Conservation (phyloP, 2,329 filamentous ascomycete genomes). For the Aspergillus awamori region DNA sequence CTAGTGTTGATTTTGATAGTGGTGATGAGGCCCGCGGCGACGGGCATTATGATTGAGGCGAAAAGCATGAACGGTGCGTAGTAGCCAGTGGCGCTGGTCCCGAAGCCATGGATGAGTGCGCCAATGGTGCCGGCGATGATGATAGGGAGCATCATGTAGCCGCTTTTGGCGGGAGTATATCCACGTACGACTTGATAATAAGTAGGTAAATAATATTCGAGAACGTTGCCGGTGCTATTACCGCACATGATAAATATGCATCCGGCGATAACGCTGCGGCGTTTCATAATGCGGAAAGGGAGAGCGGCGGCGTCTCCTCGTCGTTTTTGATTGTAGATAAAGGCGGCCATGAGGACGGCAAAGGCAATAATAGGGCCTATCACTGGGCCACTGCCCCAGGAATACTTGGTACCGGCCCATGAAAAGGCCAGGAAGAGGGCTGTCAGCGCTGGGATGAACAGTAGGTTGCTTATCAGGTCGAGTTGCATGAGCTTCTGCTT, state of each 20-base stretch:
- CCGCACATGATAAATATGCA: conserved; percentile 28
- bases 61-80: conserved; percentile 41
- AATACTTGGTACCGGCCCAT: conserved; percentile 42
- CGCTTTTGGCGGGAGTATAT: conserved; percentile 26
- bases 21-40: conserved; percentile 39
- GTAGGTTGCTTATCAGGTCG: conserved; percentile 35
- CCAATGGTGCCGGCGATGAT: conserved; percentile 27
- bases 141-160: conserved; percentile 34
- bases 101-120: conserved; percentile 25
- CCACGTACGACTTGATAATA: conserved; percentile 38
- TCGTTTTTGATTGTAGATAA: conserved; percentile 34
- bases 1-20: conserved; percentile 28
- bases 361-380: conserved; percentile 38
- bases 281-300: conserved; percentile 36
- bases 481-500: conserved; percentile 32
- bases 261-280: conserved; percentile 31
- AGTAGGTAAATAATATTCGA: conserved; percentile 37
- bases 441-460: conserved; percentile 38
- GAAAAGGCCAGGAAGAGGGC: conserved; percentile 33
- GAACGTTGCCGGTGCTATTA: conserved; percentile 27
- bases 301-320: conserved; percentile 36
- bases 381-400: conserved; percentile 37
- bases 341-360: conserved; percentile 34
- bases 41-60: conserved; percentile 35
- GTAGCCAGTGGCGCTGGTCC: conserved; percentile 33